Percentiles rank a stretch among this genome's conserved stretches.
Evolutionary conservation across 2,329 filamentous ascomycete genomes (phyloP).

Genomic region (Cytospora paraplurivora): DNA sequence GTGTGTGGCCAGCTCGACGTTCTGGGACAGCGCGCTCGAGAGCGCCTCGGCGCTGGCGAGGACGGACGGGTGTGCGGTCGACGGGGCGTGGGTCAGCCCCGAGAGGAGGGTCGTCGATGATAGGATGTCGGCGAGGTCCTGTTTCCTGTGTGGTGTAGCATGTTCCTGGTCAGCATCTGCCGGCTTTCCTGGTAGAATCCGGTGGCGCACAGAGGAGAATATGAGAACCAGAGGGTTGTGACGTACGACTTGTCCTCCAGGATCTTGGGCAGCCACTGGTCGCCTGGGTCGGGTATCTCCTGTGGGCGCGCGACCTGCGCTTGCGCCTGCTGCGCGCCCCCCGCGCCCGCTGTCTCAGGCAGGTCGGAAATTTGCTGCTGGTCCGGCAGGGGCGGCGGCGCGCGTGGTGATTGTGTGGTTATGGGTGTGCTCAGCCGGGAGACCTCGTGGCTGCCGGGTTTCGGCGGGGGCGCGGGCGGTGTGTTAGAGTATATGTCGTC

Average conservation of each 20-base stretch:
- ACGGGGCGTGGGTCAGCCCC: slow-evolving; percentile 69
- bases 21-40: slow-evolving; percentile 66
- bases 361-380: slow-evolving; percentile 34
- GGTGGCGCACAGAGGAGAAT: not conserved
- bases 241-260: slow-evolving; percentile 81
- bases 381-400: slow-evolving; percentile 42
- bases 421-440: slow-evolving; percentile 68
- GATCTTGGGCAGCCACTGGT: slow-evolving; percentile 76
- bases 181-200: not conserved
- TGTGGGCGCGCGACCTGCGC: slow-evolving; percentile 37
- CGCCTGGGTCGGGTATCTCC: slow-evolving; percentile 58
- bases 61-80: slow-evolving; percentile 72
- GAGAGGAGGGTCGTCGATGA: slow-evolving; percentile 66
- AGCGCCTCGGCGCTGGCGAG: slow-evolving; percentile 66
- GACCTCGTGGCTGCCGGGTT: slow-evolving; percentile 68
- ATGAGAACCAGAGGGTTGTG: slow-evolving; percentile 26
- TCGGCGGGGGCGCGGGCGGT: slow-evolving; percentile 72
- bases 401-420: slow-evolving; percentile 47
- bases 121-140: slow-evolving; percentile 74
- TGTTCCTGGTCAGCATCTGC: not conserved
- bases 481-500: slow-evolving; percentile 49
- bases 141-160: slow-evolving; percentile 57
- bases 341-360: slow-evolving; percentile 32
- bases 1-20: slow-evolving; percentile 68
- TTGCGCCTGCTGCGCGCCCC: slow-evolving; percentile 36